Percentiles rank a stretch among this genome's conserved stretches.
Evolutionary conservation across 2,329 filamentous ascomycete genomes (phyloP).

Genomic region (Penicillium sp.): DNA sequence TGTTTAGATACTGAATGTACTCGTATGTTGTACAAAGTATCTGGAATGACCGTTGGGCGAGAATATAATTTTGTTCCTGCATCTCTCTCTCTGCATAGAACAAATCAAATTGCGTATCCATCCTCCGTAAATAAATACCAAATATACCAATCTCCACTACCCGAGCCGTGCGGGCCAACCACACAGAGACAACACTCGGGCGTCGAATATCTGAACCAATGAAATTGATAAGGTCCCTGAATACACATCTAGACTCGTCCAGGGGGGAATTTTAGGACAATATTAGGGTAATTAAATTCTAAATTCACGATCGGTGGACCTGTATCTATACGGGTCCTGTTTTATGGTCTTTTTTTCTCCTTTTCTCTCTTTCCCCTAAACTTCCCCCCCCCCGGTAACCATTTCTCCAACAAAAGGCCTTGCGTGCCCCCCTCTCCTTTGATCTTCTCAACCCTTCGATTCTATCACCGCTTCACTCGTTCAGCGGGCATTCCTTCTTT

Average conservation of each 20-base stretch:
- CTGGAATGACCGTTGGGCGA: conserved; percentile 1
- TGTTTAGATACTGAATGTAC: no score
- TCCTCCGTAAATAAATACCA: not conserved
- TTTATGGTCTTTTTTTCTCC: conserved; percentile 6
- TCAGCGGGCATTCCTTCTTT: conserved; percentile 77
- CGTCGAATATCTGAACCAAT: conserved; percentile 9
- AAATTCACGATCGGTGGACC: conserved; percentile 15
- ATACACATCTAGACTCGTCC: conserved; percentile 14
- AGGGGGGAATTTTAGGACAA: conserved; percentile 6
- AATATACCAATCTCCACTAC: not conserved
- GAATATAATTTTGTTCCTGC: not conserved
- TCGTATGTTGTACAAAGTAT: no score
- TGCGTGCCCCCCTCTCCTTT: conserved; percentile 25
- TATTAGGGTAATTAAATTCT: conserved; percentile 2
- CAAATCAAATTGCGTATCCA: no score
- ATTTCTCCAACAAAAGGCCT: conserved; percentile 27
- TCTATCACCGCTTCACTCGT: conserved; percentile 51
- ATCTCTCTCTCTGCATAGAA: not conserved
- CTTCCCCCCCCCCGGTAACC: conserved; percentile 10
- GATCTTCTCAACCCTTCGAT: conserved; percentile 10
- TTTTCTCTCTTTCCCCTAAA: conserved; percentile 11
- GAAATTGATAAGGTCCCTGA: conserved; percentile 11
- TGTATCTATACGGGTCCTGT: not conserved
- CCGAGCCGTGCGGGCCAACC: conserved; percentile 18
- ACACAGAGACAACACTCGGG: conserved; percentile 3